Base-by-base conservation (phyloP, 805 yeast genomes). In the Candida khao-thaluensis region DNA sequence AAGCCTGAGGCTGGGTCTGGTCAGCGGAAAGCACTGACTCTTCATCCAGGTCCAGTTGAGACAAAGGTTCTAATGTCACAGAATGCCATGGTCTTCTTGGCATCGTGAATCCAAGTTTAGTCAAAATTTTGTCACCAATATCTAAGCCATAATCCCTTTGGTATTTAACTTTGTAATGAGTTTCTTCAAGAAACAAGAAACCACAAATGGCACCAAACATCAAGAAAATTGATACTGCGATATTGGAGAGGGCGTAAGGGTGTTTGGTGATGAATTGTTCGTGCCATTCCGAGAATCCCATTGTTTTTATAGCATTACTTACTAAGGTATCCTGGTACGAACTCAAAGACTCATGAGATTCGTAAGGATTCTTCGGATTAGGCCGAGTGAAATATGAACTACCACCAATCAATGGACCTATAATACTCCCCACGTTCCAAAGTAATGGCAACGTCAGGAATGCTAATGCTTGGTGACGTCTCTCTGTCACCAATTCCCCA, bases 391-490 rank as follows among this genome's bases (percentile, higher is more conserved):
- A 60, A 38, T 60, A 67, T 21, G 76, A 76, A 18, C 81, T 54
- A 3, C 70, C 69, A 1, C 72, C 84, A 22, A 80, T 64, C 53
- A 77, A 59, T 1, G 85, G 85, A 1, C 87, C 87, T 10, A 81
- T 51, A 10, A 79, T 71, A 18, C 76, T 60, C 4, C 86, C 87
- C 15, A 79, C 47, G 51, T 80, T 80, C 72, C 77, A 81, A 10
- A 81, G 58, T 25, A 81, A 55, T 0, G 87, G 85, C 57, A 81
- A 64, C 2, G 77, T 73, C 29, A 80, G 70, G 49, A 81, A 79
- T 1, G 85, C 85, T 7, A 78, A 40, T 7, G 83, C 81, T 53
- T 80, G 84, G 51, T 80, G 85, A 24, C 66, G 62, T 37, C 77
- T 64, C 41, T 79, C 75, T 5, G 60, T 56, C 3, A 82, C 81